Base-by-base conservation (phyloP, 2,329 filamentous ascomycete species). In the Myrmaecium sp. region DNA sequence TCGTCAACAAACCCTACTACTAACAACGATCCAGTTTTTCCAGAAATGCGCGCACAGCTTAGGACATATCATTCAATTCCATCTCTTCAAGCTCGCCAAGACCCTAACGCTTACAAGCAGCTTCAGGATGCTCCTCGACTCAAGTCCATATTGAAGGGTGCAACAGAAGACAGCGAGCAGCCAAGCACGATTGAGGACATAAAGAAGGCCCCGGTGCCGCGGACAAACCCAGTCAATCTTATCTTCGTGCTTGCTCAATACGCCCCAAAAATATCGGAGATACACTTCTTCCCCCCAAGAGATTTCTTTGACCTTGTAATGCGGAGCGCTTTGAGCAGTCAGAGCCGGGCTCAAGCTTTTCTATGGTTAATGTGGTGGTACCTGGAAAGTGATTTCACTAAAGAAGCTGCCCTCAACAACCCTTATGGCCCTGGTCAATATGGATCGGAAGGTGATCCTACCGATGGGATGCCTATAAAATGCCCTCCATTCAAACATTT, bases 351-450 rank as follows among this genome's bases (percentile, higher is more conserved):
- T 1, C 73, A 61, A 23, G 86, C 86, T 1, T 98, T 98, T 40
- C 57, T 98, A 12, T 98, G 89, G 89, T 61, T 98, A 35, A 91
- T 98, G 73, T 98, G 89, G 89, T 94, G 89, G 62, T 95, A 98
- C 46, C 66, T 98, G 11, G 89, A 98, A 49, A 93, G 84, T 15
- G 82, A 94, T 47, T 95, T 94, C 39, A 80, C 80, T 0, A 72
- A 77, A 39, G 80, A 93, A 42, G 82, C 80, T 30, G 86, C 82
- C 23, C 66, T 81, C 25, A 75, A 80, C 39, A 98, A 98, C 43
- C 89, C 89, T 0, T 98, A 94, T 41, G 89, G 89, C 0, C 50
- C 49, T 7, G 60, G 60, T n/a, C 47, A 51, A 30, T 43, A 48
- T 26, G 51, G 44, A 1, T 41, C 36, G 6, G 34, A 42, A 11